phyloP scores from a whole-genome alignment of 2,329 filamentous ascomycete species.

The Fusarium torreyae region DNA sequence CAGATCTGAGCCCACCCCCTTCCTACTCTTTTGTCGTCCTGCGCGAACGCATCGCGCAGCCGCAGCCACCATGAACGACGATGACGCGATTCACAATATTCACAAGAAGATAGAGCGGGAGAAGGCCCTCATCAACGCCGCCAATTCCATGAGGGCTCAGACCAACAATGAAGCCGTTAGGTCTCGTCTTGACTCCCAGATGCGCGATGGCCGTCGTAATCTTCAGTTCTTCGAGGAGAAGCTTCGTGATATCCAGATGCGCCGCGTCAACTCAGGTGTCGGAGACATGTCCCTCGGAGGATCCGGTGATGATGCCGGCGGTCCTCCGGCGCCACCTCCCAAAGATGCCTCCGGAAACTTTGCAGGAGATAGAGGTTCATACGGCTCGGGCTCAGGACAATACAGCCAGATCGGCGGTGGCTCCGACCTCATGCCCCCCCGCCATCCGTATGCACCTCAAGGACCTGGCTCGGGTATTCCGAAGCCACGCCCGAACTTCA shows the following conservation, averaged over 20 bases:
- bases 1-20: slow-evolving; percentile 16
- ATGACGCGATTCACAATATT: slow-evolving; percentile 81
- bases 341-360: slow-evolving; percentile 72
- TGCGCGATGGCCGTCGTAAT: slow-evolving; percentile 93
- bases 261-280: slow-evolving; percentile 78
- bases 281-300: slow-evolving; percentile 74
- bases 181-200: slow-evolving; percentile 91
- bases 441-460: slow-evolving; percentile 80
- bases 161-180: slow-evolving; percentile 94
- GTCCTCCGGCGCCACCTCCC: slow-evolving; percentile 77
- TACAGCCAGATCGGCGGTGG: slow-evolving; percentile 74
- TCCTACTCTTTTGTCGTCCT: slow-evolving; percentile 47
- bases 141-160: slow-evolving; percentile 94
- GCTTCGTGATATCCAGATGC: slow-evolving; percentile 88
- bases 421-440: slow-evolving; percentile 83
- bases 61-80: slow-evolving; percentile 72
- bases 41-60: slow-evolving; percentile 59
- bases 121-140: slow-evolving; percentile 93
- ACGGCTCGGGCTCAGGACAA: slow-evolving; percentile 66
- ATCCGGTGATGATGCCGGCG: slow-evolving; percentile 60
- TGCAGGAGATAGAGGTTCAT: slow-evolving; percentile 71
- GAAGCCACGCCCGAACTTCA: slow-evolving; percentile 89
- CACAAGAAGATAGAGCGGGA: slow-evolving; percentile 98
- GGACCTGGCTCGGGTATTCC: slow-evolving; percentile 77
- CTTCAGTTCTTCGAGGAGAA: slow-evolving; percentile 96